A percentile compares a stretch with the other conserved stretches of the same genome.
These are phyloP conservation scores for Pseudoscleropodium purum DNA, from an alignment of 225 moss, liverwort and hornwort species.

Conservation along the genomic window DNA sequence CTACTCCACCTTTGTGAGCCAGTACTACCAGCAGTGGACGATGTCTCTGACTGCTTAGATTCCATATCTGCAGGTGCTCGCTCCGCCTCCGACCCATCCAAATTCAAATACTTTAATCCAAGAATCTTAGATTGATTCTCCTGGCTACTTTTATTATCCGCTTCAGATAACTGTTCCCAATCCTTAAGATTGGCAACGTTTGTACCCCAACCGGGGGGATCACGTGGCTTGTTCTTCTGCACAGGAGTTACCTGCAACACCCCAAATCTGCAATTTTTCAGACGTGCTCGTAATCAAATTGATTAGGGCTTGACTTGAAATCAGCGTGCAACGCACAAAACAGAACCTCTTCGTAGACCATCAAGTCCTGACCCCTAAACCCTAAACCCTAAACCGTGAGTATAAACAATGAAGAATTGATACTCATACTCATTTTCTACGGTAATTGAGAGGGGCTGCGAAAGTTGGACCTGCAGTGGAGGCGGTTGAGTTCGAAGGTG, in stretches of 20 bases:
- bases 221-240: conserved; percentile 23
- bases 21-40: conserved; percentile 10
- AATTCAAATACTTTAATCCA: conserved; percentile 50
- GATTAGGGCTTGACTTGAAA: neutral
- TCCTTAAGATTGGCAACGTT: conserved; percentile 70
- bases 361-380: neutral
- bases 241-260: conserved; percentile 43
- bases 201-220: conserved; percentile 86
- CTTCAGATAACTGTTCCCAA: conserved; percentile 71
- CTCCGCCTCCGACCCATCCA: conserved; percentile 22
- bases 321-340: neutral
- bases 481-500: conserved; percentile 64
- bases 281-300: neutral
- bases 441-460: neutral
- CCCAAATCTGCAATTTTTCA: neutral
- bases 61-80: conserved; percentile 10
- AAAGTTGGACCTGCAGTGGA: conserved; percentile 41
- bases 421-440: neutral
- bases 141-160: conserved; percentile 9
- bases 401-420: neutral
- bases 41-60: conserved; percentile 7
- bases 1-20: neutral
- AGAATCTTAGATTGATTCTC: conserved; percentile 63
- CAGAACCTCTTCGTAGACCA: neutral
- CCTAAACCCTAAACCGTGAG: neutral